Percentiles rank a stretch among this genome's conserved stretches.
phyloP scores from a whole-genome alignment of 768 basidiomycete species.

The Leucocoprinus birnbaumii region DNA sequence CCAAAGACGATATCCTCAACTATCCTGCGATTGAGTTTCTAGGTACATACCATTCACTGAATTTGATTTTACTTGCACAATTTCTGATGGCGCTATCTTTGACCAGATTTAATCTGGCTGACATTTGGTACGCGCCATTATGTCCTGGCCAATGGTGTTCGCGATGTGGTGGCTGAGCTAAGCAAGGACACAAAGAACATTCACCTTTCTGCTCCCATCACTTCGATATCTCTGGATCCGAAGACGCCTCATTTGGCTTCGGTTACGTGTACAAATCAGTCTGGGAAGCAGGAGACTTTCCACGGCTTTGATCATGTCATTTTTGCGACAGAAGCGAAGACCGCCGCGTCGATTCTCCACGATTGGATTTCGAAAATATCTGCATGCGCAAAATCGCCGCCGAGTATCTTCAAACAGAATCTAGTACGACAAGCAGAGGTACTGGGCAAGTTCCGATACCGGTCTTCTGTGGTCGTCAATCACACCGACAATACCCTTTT shows the following conservation, averaged over 20 bases:
- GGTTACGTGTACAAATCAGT: conserved; percentile 31
- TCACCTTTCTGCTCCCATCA: conserved; percentile 53
- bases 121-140: conserved; percentile 71
- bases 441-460: conserved; percentile 52
- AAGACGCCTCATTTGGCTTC: conserved; percentile 28
- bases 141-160: conserved; percentile 55
- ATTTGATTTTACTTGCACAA: too few species aligned
- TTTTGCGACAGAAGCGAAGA: conserved; percentile 72
- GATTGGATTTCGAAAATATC: conserved; percentile 42
- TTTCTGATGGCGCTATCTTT: too few species aligned
- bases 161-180: conserved; percentile 55
- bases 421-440: conserved; percentile 12
- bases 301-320: conserved; percentile 64
- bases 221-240: conserved; percentile 38
- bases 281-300: conserved; percentile 24
- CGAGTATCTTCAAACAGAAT: not conserved
- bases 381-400: not conserved
- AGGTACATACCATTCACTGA: conserved; percentile 30
- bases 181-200: conserved; percentile 42
- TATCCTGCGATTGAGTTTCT: conserved; percentile 67
- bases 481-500: conserved; percentile 63
- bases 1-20: conserved; percentile 46
- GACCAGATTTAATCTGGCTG: conserved; percentile 65
- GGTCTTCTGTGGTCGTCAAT: conserved; percentile 60
- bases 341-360: conserved; percentile 50